A percentile compares a stretch with the other conserved stretches of the same genome.
phyloP scores from a whole-genome alignment of 2,329 filamentous ascomycete species.

The Aspergillus aculeatinus region DNA sequence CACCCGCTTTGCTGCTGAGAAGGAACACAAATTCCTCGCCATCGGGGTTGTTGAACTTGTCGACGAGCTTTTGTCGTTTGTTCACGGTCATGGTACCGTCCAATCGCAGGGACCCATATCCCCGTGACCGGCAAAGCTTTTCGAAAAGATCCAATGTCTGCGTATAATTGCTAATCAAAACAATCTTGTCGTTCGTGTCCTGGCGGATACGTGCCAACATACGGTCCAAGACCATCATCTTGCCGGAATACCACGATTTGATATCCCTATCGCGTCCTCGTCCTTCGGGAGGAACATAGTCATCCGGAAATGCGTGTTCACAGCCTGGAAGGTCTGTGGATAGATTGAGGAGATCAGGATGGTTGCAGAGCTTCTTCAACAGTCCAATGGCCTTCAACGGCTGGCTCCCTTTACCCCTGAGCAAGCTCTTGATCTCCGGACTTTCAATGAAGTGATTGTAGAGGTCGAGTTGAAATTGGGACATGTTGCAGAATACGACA shows the following conservation, averaged over 20 bases:
- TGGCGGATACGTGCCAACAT: conserved; percentile 95
- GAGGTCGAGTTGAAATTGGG: conserved; percentile 85
- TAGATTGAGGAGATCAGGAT: conserved; percentile 87
- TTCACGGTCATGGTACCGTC: conserved; percentile 98
- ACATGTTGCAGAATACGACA: conserved; percentile 94
- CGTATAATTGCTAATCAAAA: conserved; percentile 97
- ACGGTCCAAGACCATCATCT: conserved; percentile 96
- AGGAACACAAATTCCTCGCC: conserved; percentile 91
- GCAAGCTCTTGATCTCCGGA: conserved; percentile 86
- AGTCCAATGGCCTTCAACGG: conserved; percentile 95
- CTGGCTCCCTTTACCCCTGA: conserved; percentile 91
- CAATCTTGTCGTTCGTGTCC: conserved; percentile 98
- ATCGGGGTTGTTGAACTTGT: conserved; percentile 93
- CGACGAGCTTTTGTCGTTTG: conserved; percentile 94
- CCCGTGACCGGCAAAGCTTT: conserved; percentile 77
- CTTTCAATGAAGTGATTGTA: conserved; percentile 98
- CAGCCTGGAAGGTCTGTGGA: conserved; percentile 82
- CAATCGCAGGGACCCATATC: conserved; percentile 82
- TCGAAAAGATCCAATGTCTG: conserved; percentile 95
- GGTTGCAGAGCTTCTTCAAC: conserved; percentile 97
- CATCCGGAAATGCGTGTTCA: conserved; percentile 76
- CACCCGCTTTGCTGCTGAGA: conserved; percentile 94
- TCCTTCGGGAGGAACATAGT: conserved; percentile 83
- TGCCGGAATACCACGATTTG: conserved; percentile 94
- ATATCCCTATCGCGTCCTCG: conserved; percentile 88